Evolutionary conservation across 495 filamentous ascomycete genomes (phyloP).

Genomic region (Evansstolkia leycettana): DNA sequence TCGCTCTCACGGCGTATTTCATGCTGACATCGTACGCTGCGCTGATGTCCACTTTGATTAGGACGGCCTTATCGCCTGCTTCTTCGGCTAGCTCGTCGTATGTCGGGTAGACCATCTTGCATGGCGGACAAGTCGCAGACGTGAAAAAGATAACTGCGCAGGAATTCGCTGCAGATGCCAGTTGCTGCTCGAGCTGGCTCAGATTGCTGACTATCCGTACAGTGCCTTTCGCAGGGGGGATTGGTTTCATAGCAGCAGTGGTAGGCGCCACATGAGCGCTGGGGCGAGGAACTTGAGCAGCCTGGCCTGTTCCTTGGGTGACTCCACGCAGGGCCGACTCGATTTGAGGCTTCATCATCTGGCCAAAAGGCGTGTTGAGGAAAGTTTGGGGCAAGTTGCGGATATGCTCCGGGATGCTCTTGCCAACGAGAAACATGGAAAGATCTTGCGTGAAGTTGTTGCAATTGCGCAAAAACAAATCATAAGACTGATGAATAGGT

Average conservation of each 20-base stretch:
- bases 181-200: slow-evolving; percentile 44
- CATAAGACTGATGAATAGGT: slow-evolving; percentile 52
- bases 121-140: slow-evolving; percentile 73
- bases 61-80: slow-evolving; percentile 49
- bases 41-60: slow-evolving; percentile 78
- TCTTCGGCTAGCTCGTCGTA: slow-evolving; percentile 74
- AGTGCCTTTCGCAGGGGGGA: slow-evolving; percentile 11
- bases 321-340: slow-evolving; percentile 59
- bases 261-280: slow-evolving; percentile 9
- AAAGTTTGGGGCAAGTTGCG: slow-evolving; percentile 78
- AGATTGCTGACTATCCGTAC: slow-evolving; percentile 43
- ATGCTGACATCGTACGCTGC: slow-evolving; percentile 50
- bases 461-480: slow-evolving; percentile 86
- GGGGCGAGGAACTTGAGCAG: slow-evolving; percentile 8
- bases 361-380: slow-evolving; percentile 79
- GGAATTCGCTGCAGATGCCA: slow-evolving; percentile 44
- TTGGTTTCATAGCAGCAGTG: slow-evolving; percentile 1
- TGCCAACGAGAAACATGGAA: slow-evolving; percentile 79
- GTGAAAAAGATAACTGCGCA: slow-evolving; percentile 91
- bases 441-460: slow-evolving; percentile 98
- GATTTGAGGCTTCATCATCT: slow-evolving; percentile 77
- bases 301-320: slow-evolving; percentile 36
- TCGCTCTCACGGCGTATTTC: slow-evolving; percentile 59
- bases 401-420: slow-evolving; percentile 79
- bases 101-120: slow-evolving; percentile 69